Percentiles rank a stretch among this genome's conserved stretches.
phyloP scores from a whole-genome alignment of 768 basidiomycete genomes.

The Hygrocybe punicea region DNA sequence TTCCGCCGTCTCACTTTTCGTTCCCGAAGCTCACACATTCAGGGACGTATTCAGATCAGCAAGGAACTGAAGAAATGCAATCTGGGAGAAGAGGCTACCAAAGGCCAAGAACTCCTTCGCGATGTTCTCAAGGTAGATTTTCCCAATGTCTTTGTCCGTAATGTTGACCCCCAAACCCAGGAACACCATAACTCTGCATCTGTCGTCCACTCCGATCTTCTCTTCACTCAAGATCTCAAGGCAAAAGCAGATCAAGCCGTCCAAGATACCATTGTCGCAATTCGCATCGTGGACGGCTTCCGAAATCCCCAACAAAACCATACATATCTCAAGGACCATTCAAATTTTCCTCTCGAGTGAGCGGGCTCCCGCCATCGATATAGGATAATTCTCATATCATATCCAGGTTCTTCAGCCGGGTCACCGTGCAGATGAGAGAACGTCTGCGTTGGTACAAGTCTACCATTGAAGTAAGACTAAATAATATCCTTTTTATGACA shows the following conservation, averaged over 20 bases:
- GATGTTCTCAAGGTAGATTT: conserved; percentile 58
- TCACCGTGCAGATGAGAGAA: conserved; percentile 69
- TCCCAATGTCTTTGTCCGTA: not conserved
- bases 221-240: conserved; percentile 67
- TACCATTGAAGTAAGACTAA: conserved; percentile 63
- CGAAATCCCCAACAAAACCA: conserved; percentile 69
- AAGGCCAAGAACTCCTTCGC: conserved; percentile 67
- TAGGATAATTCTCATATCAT: too few species aligned
- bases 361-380: too few species aligned
- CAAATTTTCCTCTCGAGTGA: conserved; percentile 79
- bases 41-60: conserved; percentile 75
- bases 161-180: conserved; percentile 33
- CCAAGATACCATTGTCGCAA: conserved; percentile 75
- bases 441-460: conserved; percentile 74
- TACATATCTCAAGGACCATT: conserved; percentile 70
- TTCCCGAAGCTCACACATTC: conserved; percentile 55
- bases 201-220: conserved; percentile 62
- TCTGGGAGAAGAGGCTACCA: conserved; percentile 68
- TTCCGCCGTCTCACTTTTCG: conserved; percentile 10
- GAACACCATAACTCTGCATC: conserved; percentile 62
- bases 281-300: conserved; percentile 74
- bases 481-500: too few species aligned
- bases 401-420: conserved; percentile 72
- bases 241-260: conserved; percentile 73
- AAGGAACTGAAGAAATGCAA: conserved; percentile 75